Evolutionary conservation across 2,329 filamentous ascomycete genomes (phyloP).

Genomic region (Xylariales sp.): DNA sequence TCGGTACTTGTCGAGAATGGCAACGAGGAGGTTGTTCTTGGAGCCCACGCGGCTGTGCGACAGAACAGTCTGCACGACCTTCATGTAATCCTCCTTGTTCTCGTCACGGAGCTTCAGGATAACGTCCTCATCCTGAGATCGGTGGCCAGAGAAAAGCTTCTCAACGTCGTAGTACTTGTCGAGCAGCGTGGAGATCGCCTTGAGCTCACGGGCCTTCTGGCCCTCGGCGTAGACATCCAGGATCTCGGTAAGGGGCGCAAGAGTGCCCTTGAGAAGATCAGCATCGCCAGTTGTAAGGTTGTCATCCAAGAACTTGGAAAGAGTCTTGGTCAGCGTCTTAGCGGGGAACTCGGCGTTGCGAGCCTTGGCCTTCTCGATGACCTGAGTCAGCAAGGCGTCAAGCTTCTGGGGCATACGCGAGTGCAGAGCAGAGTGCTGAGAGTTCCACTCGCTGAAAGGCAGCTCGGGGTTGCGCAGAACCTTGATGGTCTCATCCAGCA

Average conservation of each 20-base stretch:
- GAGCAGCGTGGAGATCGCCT: slow-evolving; percentile 74
- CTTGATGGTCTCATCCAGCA: slow-evolving; percentile 82
- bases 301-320: slow-evolving; percentile 86
- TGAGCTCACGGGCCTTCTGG: slow-evolving; percentile 84
- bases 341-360: slow-evolving; percentile 87
- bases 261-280: slow-evolving; percentile 65
- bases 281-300: slow-evolving; percentile 71
- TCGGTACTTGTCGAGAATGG: slow-evolving; percentile 88
- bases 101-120: slow-evolving; percentile 91
- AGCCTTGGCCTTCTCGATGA: slow-evolving; percentile 77
- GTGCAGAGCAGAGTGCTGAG: slow-evolving; percentile 94
- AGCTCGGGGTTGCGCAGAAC: slow-evolving; percentile 86
- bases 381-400: slow-evolving; percentile 74
- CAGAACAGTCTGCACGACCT: slow-evolving; percentile 83
- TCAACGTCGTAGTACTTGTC: slow-evolving; percentile 81
- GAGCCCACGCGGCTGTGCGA: slow-evolving; percentile 89
- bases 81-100: slow-evolving; percentile 85
- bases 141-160: slow-evolving; percentile 79
- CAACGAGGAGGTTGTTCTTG: slow-evolving; percentile 91
- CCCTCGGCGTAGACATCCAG: slow-evolving; percentile 80
- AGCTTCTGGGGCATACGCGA: slow-evolving; percentile 95
- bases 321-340: slow-evolving; percentile 77
- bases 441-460: slow-evolving; percentile 94
- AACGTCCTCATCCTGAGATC: slow-evolving; percentile 86
- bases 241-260: slow-evolving; percentile 73